Evolutionary conservation across 805 yeast genomes (phyloP).

Genomic region (Yamadazyma nakazawae): DNA sequence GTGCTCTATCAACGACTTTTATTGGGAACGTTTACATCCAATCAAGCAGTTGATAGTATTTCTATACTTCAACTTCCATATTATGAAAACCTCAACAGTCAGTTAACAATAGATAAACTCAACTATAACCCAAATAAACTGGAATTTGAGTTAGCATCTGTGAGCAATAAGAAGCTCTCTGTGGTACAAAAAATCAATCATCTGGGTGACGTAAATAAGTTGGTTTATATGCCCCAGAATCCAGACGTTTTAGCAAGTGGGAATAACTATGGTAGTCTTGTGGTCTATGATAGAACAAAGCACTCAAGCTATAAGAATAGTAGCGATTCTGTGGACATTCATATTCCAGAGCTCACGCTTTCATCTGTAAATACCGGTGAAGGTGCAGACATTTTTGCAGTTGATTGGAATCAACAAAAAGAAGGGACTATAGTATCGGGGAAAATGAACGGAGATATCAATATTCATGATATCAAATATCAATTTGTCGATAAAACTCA

Average conservation of each 20-base stretch:
- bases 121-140: slow-evolving; percentile 36
- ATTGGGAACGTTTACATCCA: slow-evolving; percentile 64
- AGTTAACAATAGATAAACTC: slow-evolving; percentile 35
- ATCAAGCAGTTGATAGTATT: slow-evolving; percentile 49
- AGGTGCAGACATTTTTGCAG: slow-evolving; percentile 57
- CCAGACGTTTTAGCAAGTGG: slow-evolving; percentile 77
- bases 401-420: slow-evolving; percentile 67
- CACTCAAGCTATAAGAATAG: slow-evolving; percentile 44
- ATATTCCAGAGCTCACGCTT: slow-evolving; percentile 52
- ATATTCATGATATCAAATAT: slow-evolving; percentile 62
- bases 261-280: slow-evolving; percentile 61
- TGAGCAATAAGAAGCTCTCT: slow-evolving; percentile 25
- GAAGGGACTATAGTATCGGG: slow-evolving; percentile 63
- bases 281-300: slow-evolving; percentile 78
- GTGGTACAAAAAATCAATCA: slow-evolving; percentile 60
- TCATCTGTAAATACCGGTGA: slow-evolving; percentile 27
- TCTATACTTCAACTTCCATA: slow-evolving; percentile 33
- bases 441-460: slow-evolving; percentile 60
- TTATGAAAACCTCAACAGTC: slow-evolving; percentile 28
- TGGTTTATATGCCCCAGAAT: slow-evolving; percentile 77
- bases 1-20: slow-evolving; percentile 41
- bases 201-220: slow-evolving; percentile 68
- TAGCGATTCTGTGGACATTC: slow-evolving; percentile 23
- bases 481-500: slow-evolving; percentile 22
- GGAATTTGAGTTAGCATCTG: slow-evolving; percentile 36